Evolutionary conservation across 169 alveolate genomes (phyloP), one percentile per base, ranked within the genome.

Genomic region (Plasmodium reichenowi): DNA sequence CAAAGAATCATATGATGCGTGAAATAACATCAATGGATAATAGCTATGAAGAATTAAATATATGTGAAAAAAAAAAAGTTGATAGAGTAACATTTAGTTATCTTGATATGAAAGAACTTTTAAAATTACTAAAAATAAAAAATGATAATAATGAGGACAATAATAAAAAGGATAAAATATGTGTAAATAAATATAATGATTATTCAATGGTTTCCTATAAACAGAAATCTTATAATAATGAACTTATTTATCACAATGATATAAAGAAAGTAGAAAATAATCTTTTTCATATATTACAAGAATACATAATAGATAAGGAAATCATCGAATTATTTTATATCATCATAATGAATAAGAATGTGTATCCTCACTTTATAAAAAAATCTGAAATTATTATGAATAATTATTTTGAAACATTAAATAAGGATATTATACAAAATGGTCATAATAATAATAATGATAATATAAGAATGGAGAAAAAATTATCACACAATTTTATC

Each of bases 71-170:
- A 56, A 15, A 52, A 72, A 29, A 72, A 62, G 43, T 22, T 47
- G 92, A 38, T 38, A 38, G 2, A 5, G 9, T 45, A 52, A 54
- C 50, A 72, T 17, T 72, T 10, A 47, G 88, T 7, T 32, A 3
- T 20, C 71, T 71, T 10, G 92, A 86, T 73, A 72, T 86, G 58
- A 86, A 86, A n/a, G 92, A 86, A 60, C 62, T 86, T 26, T 62
- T 72, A 47, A 86, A 86, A 86, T 48, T 59, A 3, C 22, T 86
- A 59, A 86, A 48, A 24, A 86, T 64, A 17, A 67, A 48, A 64
- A 62, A 71, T 72, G 13, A 17, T 20, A 26, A n/a, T 29, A 22
- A 17, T 54, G 22, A 60, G 5, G 72, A 86, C 47, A 59, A 54
- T 73, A 48, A 72, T 38, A 38, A 38, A 38, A 38, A 38, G 2